Percentiles rank a stretch among this genome's conserved stretches.
phyloP scores from a whole-genome alignment of 345 rosid genomes.

The Eutrema yunnanense region DNA sequence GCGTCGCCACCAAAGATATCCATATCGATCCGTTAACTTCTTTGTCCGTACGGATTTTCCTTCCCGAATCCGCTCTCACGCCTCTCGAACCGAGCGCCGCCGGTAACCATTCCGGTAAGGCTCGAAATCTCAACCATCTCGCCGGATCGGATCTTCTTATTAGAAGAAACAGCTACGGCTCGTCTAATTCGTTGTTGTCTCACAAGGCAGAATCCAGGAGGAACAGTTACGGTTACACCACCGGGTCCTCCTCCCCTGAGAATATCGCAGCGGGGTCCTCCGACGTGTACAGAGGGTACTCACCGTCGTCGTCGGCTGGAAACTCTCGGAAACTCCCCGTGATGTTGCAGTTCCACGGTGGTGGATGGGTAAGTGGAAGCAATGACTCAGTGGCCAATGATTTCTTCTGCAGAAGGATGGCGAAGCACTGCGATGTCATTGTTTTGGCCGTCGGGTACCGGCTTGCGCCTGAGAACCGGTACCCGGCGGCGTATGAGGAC shows the following conservation, averaged over 20 bases:
- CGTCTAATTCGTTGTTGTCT: conserved; percentile 16
- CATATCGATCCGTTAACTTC: conserved; percentile 87
- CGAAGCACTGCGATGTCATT: conserved; percentile 74
- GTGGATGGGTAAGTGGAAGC: conserved; percentile 96
- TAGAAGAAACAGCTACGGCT: conserved; percentile 53
- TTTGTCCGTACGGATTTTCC: conserved; percentile 79
- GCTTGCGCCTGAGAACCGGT: conserved; percentile 77
- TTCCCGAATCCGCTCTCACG: conserved; percentile 71
- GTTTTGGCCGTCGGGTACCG: conserved; percentile 92
- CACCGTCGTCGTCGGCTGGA: conserved; percentile 35
- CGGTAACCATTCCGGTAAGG: conserved; percentile 24
- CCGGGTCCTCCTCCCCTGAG: conserved; percentile 30
- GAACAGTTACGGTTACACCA: conserved; percentile 42
- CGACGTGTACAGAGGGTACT: conserved; percentile 63
- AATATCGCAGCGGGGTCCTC: conserved; percentile 44
- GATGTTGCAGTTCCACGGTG: conserved; percentile 91
- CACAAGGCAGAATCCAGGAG: conserved; percentile 36
- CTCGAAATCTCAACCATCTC: conserved; percentile 17
- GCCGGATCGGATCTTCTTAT: conserved; percentile 31
- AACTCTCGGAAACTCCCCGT: conserved; percentile 57
- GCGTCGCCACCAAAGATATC: conserved; percentile 93
- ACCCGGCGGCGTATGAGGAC: conserved; percentile 84
- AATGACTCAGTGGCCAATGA: conserved; percentile 88
- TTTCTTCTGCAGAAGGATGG: conserved; percentile 68
- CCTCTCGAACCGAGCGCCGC: conserved; percentile 44